Base-by-base conservation (phyloP, 176 grass and related monocot species). In the Poa annua region DNA sequence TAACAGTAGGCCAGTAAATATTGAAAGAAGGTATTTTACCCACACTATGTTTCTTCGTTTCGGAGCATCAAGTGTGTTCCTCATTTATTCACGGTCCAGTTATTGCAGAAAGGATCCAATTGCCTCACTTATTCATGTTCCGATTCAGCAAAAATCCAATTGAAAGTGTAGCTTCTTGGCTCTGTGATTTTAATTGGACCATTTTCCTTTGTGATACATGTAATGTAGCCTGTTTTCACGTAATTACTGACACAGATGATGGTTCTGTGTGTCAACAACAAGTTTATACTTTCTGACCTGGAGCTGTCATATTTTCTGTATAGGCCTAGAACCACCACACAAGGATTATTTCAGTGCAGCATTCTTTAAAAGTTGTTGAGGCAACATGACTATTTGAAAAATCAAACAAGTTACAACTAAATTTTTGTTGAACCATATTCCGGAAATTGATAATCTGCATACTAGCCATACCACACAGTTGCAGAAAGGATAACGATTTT, bases 251-350 rank as follows among this genome's bases (percentile, higher is more conserved):
- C 25, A 48, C 11, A 64, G 3, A 73, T 33, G 16, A 57, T 59
- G 35, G 66, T 76, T 82, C 62, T 76, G 13, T 53, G 59, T 81
- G 65, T 79, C 74, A 63, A 60, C 17, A 72, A 42, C 36, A 73
- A 83, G 80, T 55, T 54, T 34, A 78, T 38, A 73, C 54, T 47
- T 83, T 78, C 29, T 2, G 41, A 42, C 41, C 41, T 42, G 41
- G 54, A 77, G 42, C 15, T 88, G 42, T 12, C 75, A 59, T 77
- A 13, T 78, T 83, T 67, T 41, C 38, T 79, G 79, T 61, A 73
- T 53, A 50, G 53, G 55, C 21, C 33, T 34, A 66, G 66, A 84
- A 45, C 70, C 34, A 22, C 42, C 11, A 24, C 20, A 70, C 62
- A 77, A 71, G n/a, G 63, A 82, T 20, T 50, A 36, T 71, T 12